Base-by-base conservation (phyloP, 352 stramenopile genomes). In the Phytophthora citrophthora region DNA sequence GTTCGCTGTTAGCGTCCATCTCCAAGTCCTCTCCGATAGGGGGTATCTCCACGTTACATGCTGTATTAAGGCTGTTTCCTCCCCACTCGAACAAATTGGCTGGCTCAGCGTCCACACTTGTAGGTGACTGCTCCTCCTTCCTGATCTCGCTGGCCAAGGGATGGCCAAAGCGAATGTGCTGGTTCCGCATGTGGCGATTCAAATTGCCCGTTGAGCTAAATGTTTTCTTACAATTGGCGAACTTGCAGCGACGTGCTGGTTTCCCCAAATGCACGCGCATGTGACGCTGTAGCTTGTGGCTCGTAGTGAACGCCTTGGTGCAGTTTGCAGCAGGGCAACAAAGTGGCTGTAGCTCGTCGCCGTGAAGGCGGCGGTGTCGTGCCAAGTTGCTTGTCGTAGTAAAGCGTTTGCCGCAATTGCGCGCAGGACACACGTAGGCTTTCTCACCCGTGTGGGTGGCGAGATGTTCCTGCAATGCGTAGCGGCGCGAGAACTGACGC, bases 141-240 rank as follows among this genome's bases (percentile, higher is more conserved):
- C 48, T 56, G 11, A 27, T 54, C 16, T 70, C 52, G 5, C 52
- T 59, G 12, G 67, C 52, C 20, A 75, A 52, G 5, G 46, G 56
- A 20, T 74, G 69, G 38, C 69, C 65, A 26, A 74, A 68, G 29
- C 48, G 63, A 7, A 72, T 52, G 49, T 85, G 76, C 52, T 89
- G 80, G 29, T 84, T 84, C 26, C 74, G 74, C 50, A 83, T 66
- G 59, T 89, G 80, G 20, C 80, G 80, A 52, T 86, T 84, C 24
- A 88, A 71, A 55, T 88, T 89, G 38, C 77, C 78, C 38, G 70
- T 80, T 2, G 77, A 86, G 57, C 73, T 86, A 64, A 89, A 89
- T n/a, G 73, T 84, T 62, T 89, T 89, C 58, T 53, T 75, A 61
- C 80, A 88, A 16, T 72, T 67, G 12, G 57, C 62, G 27, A 80